A percentile compares a stretch with the other conserved stretches of the same genome.
phyloP scores from a whole-genome alignment of 176 grass and related monocot species.

The Secale cereale region DNA sequence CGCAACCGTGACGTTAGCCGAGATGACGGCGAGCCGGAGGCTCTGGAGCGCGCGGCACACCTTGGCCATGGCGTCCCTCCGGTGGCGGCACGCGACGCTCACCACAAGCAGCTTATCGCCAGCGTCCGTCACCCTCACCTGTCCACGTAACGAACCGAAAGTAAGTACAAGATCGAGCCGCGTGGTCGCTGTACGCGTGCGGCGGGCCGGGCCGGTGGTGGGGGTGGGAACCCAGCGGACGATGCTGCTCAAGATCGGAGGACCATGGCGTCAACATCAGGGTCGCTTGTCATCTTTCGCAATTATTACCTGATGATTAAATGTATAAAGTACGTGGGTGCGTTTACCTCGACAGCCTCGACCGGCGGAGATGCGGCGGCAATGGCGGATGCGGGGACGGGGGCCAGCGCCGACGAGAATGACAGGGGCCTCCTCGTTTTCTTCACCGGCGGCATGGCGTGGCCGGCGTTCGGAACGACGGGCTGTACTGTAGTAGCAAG shows the following conservation, averaged over 20 bases:
- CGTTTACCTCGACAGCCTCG: conserved; percentile 35
- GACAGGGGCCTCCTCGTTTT: not conserved
- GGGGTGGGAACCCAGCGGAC: too few species aligned
- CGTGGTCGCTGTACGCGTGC: not conserved
- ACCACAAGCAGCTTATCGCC: conserved; percentile 38
- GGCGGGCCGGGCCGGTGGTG: not conserved
- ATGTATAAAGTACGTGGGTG: not conserved
- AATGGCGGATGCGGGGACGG: not conserved
- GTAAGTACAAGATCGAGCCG: not conserved
- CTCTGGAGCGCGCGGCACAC: conserved; percentile 42
- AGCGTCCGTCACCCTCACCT: conserved; percentile 41
- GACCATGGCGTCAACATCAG: not conserved
- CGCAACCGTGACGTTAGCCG: conserved; percentile 43
- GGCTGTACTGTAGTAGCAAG: too few species aligned
- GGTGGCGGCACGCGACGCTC: conserved; percentile 46
- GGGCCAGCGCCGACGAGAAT: not conserved
- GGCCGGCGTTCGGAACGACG: not conserved
- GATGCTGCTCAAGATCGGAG: not conserved
- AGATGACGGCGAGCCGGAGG: conserved; percentile 47
- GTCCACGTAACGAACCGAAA: not conserved
- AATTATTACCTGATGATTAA: not conserved
- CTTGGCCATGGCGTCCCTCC: conserved; percentile 44
- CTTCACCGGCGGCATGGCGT: not conserved
- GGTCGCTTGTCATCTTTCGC: not conserved
- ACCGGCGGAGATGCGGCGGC: conserved; percentile 13